phyloP scores from a whole-genome alignment of 2,329 filamentous ascomycete species.

The Cercospora sp. region DNA sequence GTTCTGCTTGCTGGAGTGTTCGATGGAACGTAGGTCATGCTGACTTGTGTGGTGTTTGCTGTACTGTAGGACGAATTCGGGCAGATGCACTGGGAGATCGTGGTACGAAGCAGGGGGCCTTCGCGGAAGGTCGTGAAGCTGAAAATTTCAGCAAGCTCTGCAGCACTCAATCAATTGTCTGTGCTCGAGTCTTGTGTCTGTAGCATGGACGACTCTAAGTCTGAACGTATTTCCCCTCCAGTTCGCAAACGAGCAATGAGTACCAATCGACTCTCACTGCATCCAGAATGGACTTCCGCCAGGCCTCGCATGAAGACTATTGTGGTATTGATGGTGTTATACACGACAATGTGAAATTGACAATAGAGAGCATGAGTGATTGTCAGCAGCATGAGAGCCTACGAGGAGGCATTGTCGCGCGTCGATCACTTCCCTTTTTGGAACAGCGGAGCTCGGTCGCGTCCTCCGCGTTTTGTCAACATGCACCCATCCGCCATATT shows the following conservation, averaged over 20 bases:
- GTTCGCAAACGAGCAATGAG: background rate
- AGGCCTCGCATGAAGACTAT: background rate
- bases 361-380: background rate
- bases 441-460: background rate
- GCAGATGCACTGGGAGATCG: background rate
- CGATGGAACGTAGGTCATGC: background rate
- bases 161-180: no score
- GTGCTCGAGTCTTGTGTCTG: background rate
- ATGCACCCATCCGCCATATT: background rate
- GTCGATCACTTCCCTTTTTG: background rate
- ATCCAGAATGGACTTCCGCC: background rate
- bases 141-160: background rate
- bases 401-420: background rate
- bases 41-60: background rate
- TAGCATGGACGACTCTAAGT: background rate
- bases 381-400: background rate
- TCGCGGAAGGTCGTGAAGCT: background rate
- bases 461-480: slow-evolving; percentile 1
- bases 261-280: background rate
- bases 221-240: background rate
- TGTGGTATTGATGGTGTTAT: background rate
- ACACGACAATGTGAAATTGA: background rate
- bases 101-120: background rate
- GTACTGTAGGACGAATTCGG: background rate
- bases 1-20: background rate